A percentile compares a stretch with the other conserved stretches of the same genome.
Conservation (phyloP, 352 stramenopile species). For the Phytophthora sojae region DNA sequence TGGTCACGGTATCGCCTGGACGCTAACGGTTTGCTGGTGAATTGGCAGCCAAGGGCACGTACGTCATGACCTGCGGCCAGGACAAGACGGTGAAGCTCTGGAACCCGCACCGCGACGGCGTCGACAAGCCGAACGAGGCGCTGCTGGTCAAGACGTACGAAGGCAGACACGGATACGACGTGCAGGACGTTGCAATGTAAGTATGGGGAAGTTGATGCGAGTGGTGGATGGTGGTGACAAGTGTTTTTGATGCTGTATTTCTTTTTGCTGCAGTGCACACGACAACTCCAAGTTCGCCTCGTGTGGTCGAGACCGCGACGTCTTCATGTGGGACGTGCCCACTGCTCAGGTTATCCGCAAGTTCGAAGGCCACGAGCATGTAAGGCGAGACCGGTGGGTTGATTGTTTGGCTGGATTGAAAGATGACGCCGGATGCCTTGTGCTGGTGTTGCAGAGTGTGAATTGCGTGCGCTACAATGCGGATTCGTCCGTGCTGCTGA, state of each 20-base stretch:
- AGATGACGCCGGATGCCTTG: background rate
- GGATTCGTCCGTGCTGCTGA: constrained; percentile 85
- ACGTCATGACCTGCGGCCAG: constrained; percentile 91
- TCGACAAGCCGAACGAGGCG: constrained; percentile 63
- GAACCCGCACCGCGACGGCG: constrained; percentile 85
- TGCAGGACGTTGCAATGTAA: constrained; percentile 90
- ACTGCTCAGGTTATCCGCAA: constrained; percentile 89
- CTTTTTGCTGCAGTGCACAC: constrained; percentile 52
- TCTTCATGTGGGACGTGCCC: constrained; percentile 91
- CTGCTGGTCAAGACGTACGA: constrained; percentile 89
- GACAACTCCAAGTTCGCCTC: constrained; percentile 91
- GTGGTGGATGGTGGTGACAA: background rate
- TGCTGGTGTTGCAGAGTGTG: constrained; percentile 56
- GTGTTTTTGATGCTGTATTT: background rate
- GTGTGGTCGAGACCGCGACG: constrained; percentile 84
- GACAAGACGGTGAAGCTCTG: constrained; percentile 89
- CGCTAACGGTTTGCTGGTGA: background rate
- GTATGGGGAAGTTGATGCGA: background rate
- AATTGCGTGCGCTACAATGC: constrained; percentile 88
- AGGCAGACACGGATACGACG: constrained; percentile 88
- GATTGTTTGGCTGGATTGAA: no score
- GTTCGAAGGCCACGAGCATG: constrained; percentile 87
- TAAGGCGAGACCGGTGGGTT: constrained; percentile 20
- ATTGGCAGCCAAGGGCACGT: constrained; percentile 81
- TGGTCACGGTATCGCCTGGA: background rate